Evolutionary conservation across 225 moss, liverwort and hornwort species (phyloP).

Genomic region (Physcomitrellopsis africana): DNA sequence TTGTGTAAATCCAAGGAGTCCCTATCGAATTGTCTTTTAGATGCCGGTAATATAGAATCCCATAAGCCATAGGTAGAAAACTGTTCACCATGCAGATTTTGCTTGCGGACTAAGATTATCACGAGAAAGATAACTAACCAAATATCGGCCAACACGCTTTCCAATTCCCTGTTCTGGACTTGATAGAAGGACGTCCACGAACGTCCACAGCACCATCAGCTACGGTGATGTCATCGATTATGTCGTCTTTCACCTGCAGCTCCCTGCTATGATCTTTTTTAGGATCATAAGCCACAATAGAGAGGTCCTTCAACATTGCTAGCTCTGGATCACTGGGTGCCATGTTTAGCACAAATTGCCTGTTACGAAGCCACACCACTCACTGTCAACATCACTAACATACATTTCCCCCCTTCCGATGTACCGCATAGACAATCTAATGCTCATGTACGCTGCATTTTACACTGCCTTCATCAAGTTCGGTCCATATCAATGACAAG

Average conservation of each 20-base stretch:
- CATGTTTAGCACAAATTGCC: conserved; percentile 39
- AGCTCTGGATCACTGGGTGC: conserved; percentile 45
- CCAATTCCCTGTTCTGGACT: conserved; percentile 66
- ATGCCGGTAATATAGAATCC: too few species aligned
- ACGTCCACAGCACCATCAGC: conserved; percentile 55
- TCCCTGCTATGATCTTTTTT: conserved; percentile 38
- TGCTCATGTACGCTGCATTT: conserved; percentile 15
- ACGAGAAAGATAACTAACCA: conserved; percentile 35
- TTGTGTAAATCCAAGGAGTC: too few species aligned
- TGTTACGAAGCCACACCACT: conserved; percentile 30
- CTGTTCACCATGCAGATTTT: too few species aligned
- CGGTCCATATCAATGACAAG: neutral
- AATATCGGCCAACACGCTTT: conserved; percentile 56
- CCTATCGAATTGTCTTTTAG: too few species aligned
- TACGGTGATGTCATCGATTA: conserved; percentile 7
- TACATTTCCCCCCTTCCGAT: conserved; percentile 1
- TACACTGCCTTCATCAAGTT: conserved; percentile 21
- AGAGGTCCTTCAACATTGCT: conserved; percentile 58
- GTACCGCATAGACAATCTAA: neutral
- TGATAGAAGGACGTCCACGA: conserved; percentile 48
- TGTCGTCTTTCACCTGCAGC: conserved; percentile 34
- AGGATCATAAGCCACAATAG: conserved; percentile 40
- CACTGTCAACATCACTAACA: conserved; percentile 22
- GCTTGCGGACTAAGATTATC: too few species aligned
- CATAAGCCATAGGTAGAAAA: too few species aligned